Evolutionary conservation across 768 basidiomycete genomes (phyloP).

Genomic region (Hypholoma fasciculare): DNA sequence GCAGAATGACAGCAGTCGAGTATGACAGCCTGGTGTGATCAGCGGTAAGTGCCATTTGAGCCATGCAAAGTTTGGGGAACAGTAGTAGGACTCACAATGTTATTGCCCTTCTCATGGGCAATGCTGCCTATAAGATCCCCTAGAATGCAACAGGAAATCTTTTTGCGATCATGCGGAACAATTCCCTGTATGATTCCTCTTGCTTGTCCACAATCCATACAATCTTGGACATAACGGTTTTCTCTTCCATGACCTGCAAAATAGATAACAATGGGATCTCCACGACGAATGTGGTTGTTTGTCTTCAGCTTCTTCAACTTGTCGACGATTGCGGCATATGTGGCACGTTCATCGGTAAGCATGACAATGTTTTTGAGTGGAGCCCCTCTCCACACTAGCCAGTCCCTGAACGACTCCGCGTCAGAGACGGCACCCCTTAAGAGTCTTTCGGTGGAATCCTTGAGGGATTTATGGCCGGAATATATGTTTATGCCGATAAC

Average conservation of each 20-base stretch:
- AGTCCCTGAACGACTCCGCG: slow-evolving; percentile 1
- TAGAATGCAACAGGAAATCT: slow-evolving; percentile 10
- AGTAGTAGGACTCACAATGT: slow-evolving; percentile 9
- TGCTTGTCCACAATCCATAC: neutral
- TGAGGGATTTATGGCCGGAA: neutral
- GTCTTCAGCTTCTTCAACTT: slow-evolving; percentile 2
- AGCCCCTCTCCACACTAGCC: neutral
- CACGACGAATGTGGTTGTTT: neutral
- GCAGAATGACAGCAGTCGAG: slow-evolving; percentile 16
- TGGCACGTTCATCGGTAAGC: slow-evolving; percentile 7
- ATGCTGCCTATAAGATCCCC: slow-evolving; percentile 8
- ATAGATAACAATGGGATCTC: slow-evolving; percentile 13
- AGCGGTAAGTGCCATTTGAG: no score
- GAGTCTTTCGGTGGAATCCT: no score
- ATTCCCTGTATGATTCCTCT: slow-evolving; percentile 7
- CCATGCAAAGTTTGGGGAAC: neutral
- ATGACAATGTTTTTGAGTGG: slow-evolving; percentile 2
- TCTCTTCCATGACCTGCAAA: slow-evolving; percentile 15
- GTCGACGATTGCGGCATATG: slow-evolving; percentile 5
- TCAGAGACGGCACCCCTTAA: slow-evolving; percentile 11
- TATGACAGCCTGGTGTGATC: neutral
- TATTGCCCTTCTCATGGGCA: slow-evolving; percentile 9
- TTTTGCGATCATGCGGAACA: slow-evolving; percentile 10
- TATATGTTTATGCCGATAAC: slow-evolving; percentile 12
- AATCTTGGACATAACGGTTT: neutral